Evolutionary conservation across 176 grass and related monocot genomes (phyloP).

Genomic region (Avena atlantica): DNA sequence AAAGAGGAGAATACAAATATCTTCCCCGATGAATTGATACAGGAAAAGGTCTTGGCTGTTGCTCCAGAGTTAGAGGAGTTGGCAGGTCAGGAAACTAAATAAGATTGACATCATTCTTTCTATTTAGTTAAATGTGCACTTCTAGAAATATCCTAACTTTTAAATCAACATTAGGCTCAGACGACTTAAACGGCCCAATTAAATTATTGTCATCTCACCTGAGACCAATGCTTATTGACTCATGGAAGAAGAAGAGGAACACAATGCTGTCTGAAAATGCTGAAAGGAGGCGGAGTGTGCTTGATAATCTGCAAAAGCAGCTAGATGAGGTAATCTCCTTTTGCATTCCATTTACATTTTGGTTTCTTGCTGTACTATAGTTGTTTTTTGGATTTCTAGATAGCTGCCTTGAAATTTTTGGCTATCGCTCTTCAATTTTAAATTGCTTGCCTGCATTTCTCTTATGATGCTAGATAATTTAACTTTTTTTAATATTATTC

Average conservation of each 20-base stretch:
- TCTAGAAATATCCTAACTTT: conserved; percentile 26
- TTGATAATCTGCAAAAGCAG: conserved; percentile 94
- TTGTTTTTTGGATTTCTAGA: conserved; percentile 2
- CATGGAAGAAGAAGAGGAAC: conserved; percentile 86
- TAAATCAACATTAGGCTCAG: conserved; percentile 57
- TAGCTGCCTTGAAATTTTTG: not conserved
- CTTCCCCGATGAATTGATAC: conserved; percentile 82
- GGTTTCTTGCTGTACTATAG: conserved; percentile 24
- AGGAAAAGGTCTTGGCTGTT: conserved; percentile 75
- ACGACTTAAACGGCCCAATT: conserved; percentile 61
- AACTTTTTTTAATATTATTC: not conserved
- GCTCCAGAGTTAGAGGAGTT: conserved; percentile 85
- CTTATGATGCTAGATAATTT: conserved; percentile 19
- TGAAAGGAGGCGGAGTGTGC: conserved; percentile 76
- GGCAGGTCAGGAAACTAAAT: conserved; percentile 65
- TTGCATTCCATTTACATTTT: conserved; percentile 23
- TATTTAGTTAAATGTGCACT: conserved; percentile 21
- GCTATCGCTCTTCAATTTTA: not conserved
- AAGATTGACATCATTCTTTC: conserved; percentile 33
- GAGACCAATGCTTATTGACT: conserved; percentile 89
- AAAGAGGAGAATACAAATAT: conserved; percentile 74
- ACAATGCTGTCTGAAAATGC: conserved; percentile 87
- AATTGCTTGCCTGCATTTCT: conserved; percentile 8
- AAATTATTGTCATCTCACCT: conserved; percentile 75
- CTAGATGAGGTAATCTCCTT: conserved; percentile 81